A percentile compares a stretch with the other conserved stretches of the same genome.
These are phyloP conservation scores for Selenicereus undatus DNA, from an alignment of 148 eudicot genomes.

Conservation along the genomic window DNA sequence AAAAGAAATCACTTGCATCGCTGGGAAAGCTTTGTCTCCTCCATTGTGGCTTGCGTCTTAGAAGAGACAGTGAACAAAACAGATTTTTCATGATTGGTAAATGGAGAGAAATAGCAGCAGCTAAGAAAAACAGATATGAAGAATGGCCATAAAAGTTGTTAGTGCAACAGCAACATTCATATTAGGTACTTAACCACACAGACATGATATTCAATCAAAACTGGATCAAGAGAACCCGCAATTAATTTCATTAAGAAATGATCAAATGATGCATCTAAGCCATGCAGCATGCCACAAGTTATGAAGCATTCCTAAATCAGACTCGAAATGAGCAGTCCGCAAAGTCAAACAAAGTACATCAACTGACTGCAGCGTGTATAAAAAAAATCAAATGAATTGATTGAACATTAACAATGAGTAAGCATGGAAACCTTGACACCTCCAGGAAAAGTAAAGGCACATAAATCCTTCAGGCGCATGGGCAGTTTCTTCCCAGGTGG, in stretches of 20 bases:
- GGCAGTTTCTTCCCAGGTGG: slow-evolving; percentile 82
- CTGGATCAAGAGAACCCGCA: neutral
- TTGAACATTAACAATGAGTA: slow-evolving; percentile 3
- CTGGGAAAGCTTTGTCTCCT: neutral
- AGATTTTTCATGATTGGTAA: neutral
- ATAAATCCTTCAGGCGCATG: slow-evolving; percentile 73
- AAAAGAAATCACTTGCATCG: neutral
- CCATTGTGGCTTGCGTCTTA: neutral
- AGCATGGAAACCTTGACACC: slow-evolving; percentile 67
- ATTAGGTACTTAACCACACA: no score
- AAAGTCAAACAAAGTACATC: neutral
- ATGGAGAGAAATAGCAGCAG: neutral
- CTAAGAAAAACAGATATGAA: neutral
- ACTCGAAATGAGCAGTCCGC: neutral
- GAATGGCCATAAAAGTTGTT: neutral
- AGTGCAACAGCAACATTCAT: neutral
- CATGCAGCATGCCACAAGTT: neutral
- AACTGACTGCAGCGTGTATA: neutral
- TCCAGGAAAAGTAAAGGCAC: slow-evolving; percentile 89
- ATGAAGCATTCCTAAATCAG: neutral
- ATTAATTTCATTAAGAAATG: no score
- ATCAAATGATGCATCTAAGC: neutral
- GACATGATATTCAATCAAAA: no score
- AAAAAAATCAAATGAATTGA: neutral
- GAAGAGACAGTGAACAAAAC: neutral